Base-by-base conservation (phyloP, 768 basidiomycete genomes). In the Psilocybe subaeruginosa region DNA sequence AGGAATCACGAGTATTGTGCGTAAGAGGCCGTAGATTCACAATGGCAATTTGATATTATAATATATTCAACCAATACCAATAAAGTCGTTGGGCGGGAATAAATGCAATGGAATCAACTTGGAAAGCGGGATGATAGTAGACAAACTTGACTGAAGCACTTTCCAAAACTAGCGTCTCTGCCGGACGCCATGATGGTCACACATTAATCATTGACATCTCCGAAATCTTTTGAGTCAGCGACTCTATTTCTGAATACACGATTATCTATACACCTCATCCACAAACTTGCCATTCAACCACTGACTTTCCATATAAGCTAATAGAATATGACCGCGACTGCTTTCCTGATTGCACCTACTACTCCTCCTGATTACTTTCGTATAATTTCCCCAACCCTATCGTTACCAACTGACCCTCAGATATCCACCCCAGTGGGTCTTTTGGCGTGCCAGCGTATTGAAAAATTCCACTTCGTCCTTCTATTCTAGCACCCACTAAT, bases 371-470 rank as follows among this genome's bases (percentile, higher is more conserved):
- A 85, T 51, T 92, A 92, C 71, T 88, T 89, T 69, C 83, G 83
- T 56, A 83, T 91, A 29, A 68, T 88, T 59, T 89, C 88, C 3
- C 77, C 83, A 4, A 82, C 83, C 14, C 76, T 92, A 11, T 72
- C 59, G 33, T 70, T 91, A 53, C 83, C 88, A n/a, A 73, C 79
- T 17, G 80, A 86, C 58, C 74, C 80, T 23, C 72, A 73, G 33
- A 62, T 76, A 5, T 72, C 88, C 16, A 81, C 90, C 41, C 90
- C 90, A 39, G 91, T 93, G 41, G 92, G 92, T 48, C 78, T 93
- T 14, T 77, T 94, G 30, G 86, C 90, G 16, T 93, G 92, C 70
- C 91, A 92, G 81, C 87, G 90, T 90, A 75, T 12, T 43, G 37
- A 43, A 14, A 16, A 43, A n/a, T 43, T 5, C 54, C 43, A 57